These are phyloP conservation scores for Xylaria nigripes DNA, from an alignment of 495 filamentous ascomycete genomes.

Conservation along the genomic window DNA sequence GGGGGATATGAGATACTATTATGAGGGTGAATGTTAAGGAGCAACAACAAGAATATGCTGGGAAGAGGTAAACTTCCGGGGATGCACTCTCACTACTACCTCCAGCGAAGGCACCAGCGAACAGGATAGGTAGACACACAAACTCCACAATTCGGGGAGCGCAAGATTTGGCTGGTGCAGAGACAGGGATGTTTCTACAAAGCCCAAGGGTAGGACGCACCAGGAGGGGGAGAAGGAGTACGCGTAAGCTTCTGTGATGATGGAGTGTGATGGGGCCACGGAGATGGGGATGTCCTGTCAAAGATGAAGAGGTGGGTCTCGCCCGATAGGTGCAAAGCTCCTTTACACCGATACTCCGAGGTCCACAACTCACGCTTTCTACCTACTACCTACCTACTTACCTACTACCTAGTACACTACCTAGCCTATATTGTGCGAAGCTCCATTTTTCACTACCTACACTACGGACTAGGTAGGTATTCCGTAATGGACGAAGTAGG, in stretches of 20 bases:
- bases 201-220: constrained; percentile 14
- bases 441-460: neutral
- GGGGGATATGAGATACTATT: too few relatives aligned
- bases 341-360: neutral
- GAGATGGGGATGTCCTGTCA: neutral
- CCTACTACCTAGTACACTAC: neutral
- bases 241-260: constrained; percentile 33
- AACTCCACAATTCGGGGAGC: neutral
- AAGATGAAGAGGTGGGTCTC: neutral
- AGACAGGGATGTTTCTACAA: constrained; percentile 15
- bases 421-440: neutral
- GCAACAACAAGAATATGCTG: neutral
- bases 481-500: too few relatives aligned
- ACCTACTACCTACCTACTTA: neutral
- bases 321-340: neutral
- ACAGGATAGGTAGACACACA: neutral
- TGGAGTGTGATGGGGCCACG: constrained; percentile 9
- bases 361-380: neutral
- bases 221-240: constrained; percentile 24
- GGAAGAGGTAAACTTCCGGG: neutral
- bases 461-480: too few relatives aligned
- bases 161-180: constrained; percentile 20
- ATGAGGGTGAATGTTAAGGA: neutral
- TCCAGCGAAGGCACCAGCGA: neutral
- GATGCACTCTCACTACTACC: neutral